Base-by-base conservation (phyloP, 2,329 filamentous ascomycete species). In the Pestalotiopsis sp. region DNA sequence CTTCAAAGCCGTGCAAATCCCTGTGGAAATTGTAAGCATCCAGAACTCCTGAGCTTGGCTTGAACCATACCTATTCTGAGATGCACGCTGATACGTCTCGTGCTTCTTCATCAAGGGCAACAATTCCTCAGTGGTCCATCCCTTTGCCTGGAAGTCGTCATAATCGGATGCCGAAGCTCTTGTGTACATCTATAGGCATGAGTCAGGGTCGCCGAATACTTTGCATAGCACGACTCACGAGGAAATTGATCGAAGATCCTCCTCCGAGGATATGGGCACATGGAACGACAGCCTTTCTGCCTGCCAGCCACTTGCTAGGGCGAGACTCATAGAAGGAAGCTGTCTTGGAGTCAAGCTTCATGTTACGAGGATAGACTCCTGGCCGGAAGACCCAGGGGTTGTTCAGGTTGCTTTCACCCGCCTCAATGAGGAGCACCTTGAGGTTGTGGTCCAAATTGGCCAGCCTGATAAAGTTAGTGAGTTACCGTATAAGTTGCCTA, bases 261-360 rank as follows among this genome's bases (percentile, higher is more conserved):
- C 91, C 91, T 12, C 92, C 92, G 1, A 94, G 83, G 45, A 94
- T 85, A 71, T 94, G 89, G 45, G 92, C 92, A 73, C 88, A 91
- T 1, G 92, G 92, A n/a, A 94, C 92, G 60, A 93, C 86, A 25
- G 92, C 92, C 75, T 89, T 88, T 60, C 92, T 86, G 17, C 92
- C 92, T 72, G 86, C 87, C 31, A 95, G 88, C 84, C 88, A 92
- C 79, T 92, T 88, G 0, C 91, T 93, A 17, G 92, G 91, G 56
- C 90, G 86, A 62, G 92, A 94, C 79, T 94, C 89, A 77, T 95
- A 95, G 80, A 95, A 95, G 0, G 91, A 92, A 41, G 93, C 92
- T 39, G 45, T 66, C n/a, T 66, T 69, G 27, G 63, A 63, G 64
- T 62, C 60, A 38, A 63, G 63, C 61, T 69, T 84, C 91, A 93